Percentiles rank a stretch among this genome's conserved stretches.
Evolutionary conservation across 2,329 filamentous ascomycete genomes (phyloP).

Genomic region (Madurella mycetomatis): DNA sequence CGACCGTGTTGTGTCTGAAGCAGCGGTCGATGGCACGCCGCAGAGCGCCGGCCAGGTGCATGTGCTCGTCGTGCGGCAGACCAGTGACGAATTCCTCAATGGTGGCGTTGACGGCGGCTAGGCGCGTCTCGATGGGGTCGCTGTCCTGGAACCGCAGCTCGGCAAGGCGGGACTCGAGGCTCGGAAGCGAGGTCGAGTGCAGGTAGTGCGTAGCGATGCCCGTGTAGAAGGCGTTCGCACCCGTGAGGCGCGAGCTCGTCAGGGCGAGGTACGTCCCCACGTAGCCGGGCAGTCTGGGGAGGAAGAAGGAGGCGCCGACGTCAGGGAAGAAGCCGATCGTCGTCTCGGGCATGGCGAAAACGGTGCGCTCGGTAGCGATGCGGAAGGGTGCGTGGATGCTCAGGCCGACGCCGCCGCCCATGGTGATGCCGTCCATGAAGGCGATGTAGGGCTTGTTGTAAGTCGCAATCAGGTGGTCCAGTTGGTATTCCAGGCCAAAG

Average conservation of each 20-base stretch:
- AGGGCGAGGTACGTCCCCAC: constrained; percentile 90
- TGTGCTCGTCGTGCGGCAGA: constrained; percentile 69
- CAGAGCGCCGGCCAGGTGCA: constrained; percentile 62
- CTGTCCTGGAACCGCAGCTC: constrained; percentile 87
- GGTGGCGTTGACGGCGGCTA: constrained; percentile 73
- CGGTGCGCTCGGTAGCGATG: constrained; percentile 90
- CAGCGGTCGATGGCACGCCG: constrained; percentile 81
- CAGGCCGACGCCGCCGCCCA: constrained; percentile 94
- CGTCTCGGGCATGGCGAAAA: constrained; percentile 98
- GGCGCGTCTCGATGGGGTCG: constrained; percentile 56
- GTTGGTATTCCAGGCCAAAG: constrained; percentile 91
- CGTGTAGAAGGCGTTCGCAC: constrained; percentile 82
- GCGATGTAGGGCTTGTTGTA: constrained; percentile 91
- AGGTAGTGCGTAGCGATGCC: constrained; percentile 95
- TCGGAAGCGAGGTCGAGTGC: constrained; percentile 79
- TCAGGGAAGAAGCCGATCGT: constrained; percentile 99
- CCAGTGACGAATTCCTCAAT: constrained; percentile 90
- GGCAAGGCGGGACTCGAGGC: constrained; percentile 77
- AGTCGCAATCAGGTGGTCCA: constrained; percentile 92
- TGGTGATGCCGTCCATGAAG: constrained; percentile 96
- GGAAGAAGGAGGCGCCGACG: constrained; percentile 93
- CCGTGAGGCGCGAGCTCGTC: constrained; percentile 77
- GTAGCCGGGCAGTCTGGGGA: constrained; percentile 80
- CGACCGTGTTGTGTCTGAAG: constrained; percentile 64
- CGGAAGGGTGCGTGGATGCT: constrained; percentile 93